Evolutionary conservation across 768 basidiomycete species (phyloP).

Genomic region (Psilocybe subaeruginosa): DNA sequence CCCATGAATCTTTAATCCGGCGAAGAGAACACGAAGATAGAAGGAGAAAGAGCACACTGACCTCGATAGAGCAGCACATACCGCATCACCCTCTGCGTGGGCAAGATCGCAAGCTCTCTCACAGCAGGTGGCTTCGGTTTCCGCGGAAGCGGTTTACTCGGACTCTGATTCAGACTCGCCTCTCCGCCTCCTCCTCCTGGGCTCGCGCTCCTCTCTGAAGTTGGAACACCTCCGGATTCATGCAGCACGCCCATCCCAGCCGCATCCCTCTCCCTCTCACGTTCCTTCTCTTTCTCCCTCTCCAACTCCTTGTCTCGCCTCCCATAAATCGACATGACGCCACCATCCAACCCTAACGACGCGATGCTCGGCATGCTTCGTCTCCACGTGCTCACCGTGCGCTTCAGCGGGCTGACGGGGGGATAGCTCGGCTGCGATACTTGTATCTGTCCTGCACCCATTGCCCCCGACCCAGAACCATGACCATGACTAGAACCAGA

Average conservation of each 20-base stretch:
- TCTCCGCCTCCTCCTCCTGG: not conserved
- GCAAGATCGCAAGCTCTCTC: slow-evolving; percentile 65
- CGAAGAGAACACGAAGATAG: not conserved
- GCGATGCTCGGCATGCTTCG: slow-evolving; percentile 26
- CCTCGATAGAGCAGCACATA: slow-evolving; percentile 66
- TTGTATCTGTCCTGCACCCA: not conserved
- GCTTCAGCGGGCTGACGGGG: slow-evolving; percentile 20
- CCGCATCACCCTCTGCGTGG: slow-evolving; percentile 66
- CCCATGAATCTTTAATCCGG: not conserved
- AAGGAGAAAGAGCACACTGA: slow-evolving; percentile 26
- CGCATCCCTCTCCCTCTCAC: not conserved
- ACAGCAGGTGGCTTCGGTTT: slow-evolving; percentile 29
- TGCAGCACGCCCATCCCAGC: not conserved
- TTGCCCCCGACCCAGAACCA: not conserved
- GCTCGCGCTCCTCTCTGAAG: not conserved
- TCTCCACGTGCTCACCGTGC: slow-evolving; percentile 26
- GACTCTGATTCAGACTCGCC: not conserved
- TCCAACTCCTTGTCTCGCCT: not conserved
- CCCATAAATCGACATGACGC: slow-evolving; percentile 13
- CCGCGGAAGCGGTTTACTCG: not conserved
- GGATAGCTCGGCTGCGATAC: not conserved
- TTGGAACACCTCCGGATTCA: not conserved
- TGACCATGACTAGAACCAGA: not conserved
- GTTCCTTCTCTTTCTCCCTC: not conserved
- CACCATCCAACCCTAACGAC: slow-evolving; percentile 17